Base-by-base conservation (phyloP, 2,329 filamentous ascomycete species). In the Arthrobotrys iridis region DNA sequence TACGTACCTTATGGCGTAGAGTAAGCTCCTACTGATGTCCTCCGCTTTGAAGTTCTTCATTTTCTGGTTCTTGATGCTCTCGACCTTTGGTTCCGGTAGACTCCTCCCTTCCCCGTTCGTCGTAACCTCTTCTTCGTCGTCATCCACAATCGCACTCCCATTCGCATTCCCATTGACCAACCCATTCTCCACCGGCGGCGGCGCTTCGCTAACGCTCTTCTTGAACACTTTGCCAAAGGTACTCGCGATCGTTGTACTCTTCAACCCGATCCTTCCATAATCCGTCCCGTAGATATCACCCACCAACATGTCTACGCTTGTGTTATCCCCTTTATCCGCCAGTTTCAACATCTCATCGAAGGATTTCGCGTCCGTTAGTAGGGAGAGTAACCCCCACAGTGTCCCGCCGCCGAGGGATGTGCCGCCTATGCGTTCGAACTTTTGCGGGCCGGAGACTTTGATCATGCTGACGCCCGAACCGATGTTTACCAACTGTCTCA, bases 281-380 rank as follows among this genome's bases (percentile, higher is more conserved):
- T 96, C 94, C 77, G 91, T 91, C 70, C 95, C 95, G 82, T 99
- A 99, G 59, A 99, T 99, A 82, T 99, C 95, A 18, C 95, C 95
- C 0, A 99, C 95, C 15, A 99, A 86, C 90, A 99, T 93, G 81
- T 99, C 95, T 7, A 99, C 95, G 26, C 91, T 90, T 37, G 90
- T 87, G 80, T 99, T 99, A 83, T 99, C 95, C 24, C 95, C 95
- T 33, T 88, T 86, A 77, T 95, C 95, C 0, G 95, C 93, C 84
- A 96, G 90, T 64, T 90, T 90, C 35, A 99, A 86, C 95, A 99
- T 99, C 46, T 79, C 77, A 82, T 98, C 95, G 81, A 99, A 99
- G n/a, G 90, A 93, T 65, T 91, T 88, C 20, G 94, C 93, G n/a
- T 93, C 93, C 0, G 95, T 99, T 40, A 99, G 86, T 59, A 99